Evolutionary conservation across 169 alveolate species (phyloP), one percentile per base, ranked within the genome.

Genomic region (Eimeria maxima): DNA sequence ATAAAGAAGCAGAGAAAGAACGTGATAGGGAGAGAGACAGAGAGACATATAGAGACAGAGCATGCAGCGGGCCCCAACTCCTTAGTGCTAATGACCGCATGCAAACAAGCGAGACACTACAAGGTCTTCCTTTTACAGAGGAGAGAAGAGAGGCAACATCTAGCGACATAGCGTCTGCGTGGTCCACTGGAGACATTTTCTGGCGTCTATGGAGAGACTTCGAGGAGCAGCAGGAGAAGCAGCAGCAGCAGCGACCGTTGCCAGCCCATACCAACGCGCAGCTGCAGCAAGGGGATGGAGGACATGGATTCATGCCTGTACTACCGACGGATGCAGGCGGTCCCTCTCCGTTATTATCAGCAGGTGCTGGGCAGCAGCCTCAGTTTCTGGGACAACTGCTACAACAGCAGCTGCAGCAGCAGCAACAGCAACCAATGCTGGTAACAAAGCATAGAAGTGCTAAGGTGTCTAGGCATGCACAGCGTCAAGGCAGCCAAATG

Each of bases 131-230:
- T n/a, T 78, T 22, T 24, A 78, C 88, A 3, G 88, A 78, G 20
- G 88, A 13, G 27, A 13, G 88, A 45, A 4, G 65, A 22, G 88
- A 78, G 63, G 63, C 22, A 18, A 78, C 88, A 24, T 10, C 65
- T 38, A 78, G 88, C 88, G 88, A 78, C 88, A 10, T 78, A 3
- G 88, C 88, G 33, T 78, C 88, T 7, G 88, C 65, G 27, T 78
- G 88, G 88, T 38, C 88, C 4, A 78, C 57, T 4, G 65, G 65
- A 24, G 88, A 78, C 27, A 27, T 78, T 18, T 44, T 27, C 33
- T 78, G 88, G 88, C 88, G 65, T 14, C 57, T 78, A 5, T 78
- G 88, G 88, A 13, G 65, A 65, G 88, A 78, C 65, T 45, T 78
- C 33, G 88, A 78, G 57, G 33, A 38, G 88, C 88, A 78, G 65